Percentiles rank a stretch among this genome's conserved stretches.
These are phyloP conservation scores for Candida golubevii DNA, from an alignment of 805 yeast species.

Conservation along the genomic window DNA sequence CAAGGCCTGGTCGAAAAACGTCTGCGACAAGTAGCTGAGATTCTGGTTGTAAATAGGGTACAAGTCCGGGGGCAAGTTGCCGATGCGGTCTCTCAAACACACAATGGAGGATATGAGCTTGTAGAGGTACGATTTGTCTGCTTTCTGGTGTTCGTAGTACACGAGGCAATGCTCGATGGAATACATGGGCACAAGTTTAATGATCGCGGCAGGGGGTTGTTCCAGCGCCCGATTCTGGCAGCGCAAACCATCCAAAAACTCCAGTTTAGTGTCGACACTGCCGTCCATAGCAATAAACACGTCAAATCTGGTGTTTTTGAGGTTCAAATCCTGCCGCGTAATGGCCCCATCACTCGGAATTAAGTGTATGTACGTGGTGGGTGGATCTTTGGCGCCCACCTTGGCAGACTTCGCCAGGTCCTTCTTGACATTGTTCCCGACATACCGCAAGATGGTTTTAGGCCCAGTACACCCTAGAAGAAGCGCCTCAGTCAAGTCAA, in stretches of 20 bases:
- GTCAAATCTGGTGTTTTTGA: conserved; percentile 43
- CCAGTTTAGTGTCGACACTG: conserved; percentile 42
- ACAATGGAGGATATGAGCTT: conserved; percentile 79
- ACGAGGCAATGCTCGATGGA: conserved; percentile 77
- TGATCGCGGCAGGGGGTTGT: conserved; percentile 43
- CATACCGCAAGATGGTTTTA: conserved; percentile 49
- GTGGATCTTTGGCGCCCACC: conserved; percentile 14
- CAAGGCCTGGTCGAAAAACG: conserved; percentile 50
- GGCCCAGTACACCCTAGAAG: conserved; percentile 52
- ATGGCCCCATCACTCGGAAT: conserved; percentile 38
- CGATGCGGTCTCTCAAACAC: conserved; percentile 75
- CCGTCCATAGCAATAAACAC: conserved; percentile 61
- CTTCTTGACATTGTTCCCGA: conserved; percentile 55
- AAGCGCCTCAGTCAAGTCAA: conserved; percentile 72
- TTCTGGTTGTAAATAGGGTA: conserved; percentile 70
- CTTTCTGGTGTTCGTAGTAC: conserved; percentile 35
- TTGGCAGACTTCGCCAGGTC: conserved; percentile 32
- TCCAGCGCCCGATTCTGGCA: conserved; percentile 26
- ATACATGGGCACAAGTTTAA: conserved; percentile 71
- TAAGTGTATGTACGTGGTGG: conserved; percentile 32
- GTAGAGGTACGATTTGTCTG: conserved; percentile 44
- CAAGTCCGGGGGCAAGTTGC: conserved; percentile 74
- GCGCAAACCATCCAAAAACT: conserved; percentile 26
- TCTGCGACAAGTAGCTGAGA: conserved; percentile 51
- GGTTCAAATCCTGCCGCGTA: conserved; percentile 18